Conservation (phyloP, 2,329 filamentous ascomycete genomes). For the Colletotrichum spaethianum region DNA sequence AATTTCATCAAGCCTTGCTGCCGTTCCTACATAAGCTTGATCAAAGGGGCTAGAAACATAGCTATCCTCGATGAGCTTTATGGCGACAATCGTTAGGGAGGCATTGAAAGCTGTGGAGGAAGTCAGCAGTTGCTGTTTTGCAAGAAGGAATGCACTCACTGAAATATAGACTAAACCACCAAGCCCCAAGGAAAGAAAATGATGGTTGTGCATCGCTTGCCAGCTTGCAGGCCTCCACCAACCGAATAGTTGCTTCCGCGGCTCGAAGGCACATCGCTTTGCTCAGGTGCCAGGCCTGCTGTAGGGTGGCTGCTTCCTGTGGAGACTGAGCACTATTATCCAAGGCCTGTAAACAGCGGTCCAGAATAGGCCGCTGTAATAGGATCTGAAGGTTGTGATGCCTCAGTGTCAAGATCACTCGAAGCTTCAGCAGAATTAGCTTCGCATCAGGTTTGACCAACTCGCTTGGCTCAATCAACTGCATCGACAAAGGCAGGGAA, state of each 20-base stretch:
- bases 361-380: constrained; percentile 49
- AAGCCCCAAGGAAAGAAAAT: constrained; percentile 47
- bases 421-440: constrained; percentile 50
- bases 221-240: constrained; percentile 42
- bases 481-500: constrained; percentile 48
- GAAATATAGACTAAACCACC: constrained; percentile 52
- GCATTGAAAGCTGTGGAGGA: constrained; percentile 31
- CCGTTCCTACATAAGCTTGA: neutral
- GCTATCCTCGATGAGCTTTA: constrained; percentile 30
- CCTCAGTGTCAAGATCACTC: constrained; percentile 55
- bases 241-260: constrained; percentile 44
- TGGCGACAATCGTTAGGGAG: constrained; percentile 22
- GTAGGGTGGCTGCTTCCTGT: constrained; percentile 40
- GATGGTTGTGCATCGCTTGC: constrained; percentile 28
- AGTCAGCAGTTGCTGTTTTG: neutral
- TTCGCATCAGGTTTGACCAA: constrained; percentile 42
- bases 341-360: constrained; percentile 42
- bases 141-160: constrained; percentile 41
- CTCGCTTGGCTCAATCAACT: constrained; percentile 45
- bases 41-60: neutral
- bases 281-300: constrained; percentile 44
- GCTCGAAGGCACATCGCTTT: constrained; percentile 44
- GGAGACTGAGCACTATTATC: constrained; percentile 23
- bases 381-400: constrained; percentile 52
- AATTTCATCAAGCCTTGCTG: constrained; percentile 11